Percentiles rank a stretch among this genome's conserved stretches.
Conservation (phyloP, 2,329 filamentous ascomycete genomes). For the Fusarium vanettenii region DNA sequence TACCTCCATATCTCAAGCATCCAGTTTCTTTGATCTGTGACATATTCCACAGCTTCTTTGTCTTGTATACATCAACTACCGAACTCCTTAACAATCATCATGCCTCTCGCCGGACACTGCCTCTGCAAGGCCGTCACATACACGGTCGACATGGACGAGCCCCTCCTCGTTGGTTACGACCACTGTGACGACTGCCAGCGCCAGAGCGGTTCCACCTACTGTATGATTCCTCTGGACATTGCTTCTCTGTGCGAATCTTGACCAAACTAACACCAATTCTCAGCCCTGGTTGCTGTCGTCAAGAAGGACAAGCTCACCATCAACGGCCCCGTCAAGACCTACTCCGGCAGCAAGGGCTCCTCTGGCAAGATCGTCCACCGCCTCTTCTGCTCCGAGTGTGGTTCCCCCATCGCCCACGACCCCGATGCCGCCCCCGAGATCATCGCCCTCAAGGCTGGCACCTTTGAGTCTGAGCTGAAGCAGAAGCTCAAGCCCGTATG, state of each 20-base stretch:
- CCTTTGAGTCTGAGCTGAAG: constrained; percentile 72
- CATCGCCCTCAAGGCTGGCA: constrained; percentile 76
- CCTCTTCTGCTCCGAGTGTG: constrained; percentile 77
- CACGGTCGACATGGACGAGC: constrained; percentile 64
- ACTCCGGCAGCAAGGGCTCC: constrained; percentile 63
- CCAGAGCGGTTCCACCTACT: constrained; percentile 76
- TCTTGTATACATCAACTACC: neutral
- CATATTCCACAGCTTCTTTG: constrained; percentile 4
- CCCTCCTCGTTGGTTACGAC: constrained; percentile 71
- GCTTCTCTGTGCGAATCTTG: neutral
- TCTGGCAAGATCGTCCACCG: constrained; percentile 74
- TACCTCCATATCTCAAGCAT: neutral
- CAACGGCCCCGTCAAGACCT: constrained; percentile 74
- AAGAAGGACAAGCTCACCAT: constrained; percentile 74
- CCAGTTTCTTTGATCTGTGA: constrained; percentile 4
- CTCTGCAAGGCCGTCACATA: constrained; percentile 80
- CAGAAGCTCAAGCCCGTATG: constrained; percentile 73
- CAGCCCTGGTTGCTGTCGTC: constrained; percentile 74
- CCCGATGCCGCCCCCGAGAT: constrained; percentile 77
- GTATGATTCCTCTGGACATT: constrained; percentile 52
- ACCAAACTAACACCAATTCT: constrained; percentile 6
- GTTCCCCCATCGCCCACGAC: constrained; percentile 77
- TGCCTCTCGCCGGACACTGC: constrained; percentile 77
- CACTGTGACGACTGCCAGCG: constrained; percentile 81
- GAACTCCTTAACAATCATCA: constrained; percentile 50